Conservation (phyloP, 345 rosid genomes). For the Pistacia integerrima region DNA sequence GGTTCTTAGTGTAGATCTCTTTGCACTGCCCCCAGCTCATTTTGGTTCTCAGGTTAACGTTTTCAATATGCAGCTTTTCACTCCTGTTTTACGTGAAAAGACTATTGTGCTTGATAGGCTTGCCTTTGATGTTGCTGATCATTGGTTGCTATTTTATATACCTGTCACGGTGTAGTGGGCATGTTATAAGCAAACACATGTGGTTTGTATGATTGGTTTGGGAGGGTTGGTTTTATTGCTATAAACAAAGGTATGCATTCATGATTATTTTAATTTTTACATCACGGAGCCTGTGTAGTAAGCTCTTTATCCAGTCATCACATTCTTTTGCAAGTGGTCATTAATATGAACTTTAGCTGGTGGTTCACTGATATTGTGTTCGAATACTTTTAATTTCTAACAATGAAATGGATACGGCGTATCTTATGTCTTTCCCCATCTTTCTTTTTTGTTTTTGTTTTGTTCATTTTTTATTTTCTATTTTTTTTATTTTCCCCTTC, state of each 20-base stretch:
- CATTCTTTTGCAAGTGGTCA: slow-evolving; percentile 19
- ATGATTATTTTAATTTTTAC: slow-evolving; percentile 14
- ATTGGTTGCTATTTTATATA: slow-evolving; percentile 32
- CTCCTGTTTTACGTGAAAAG: slow-evolving; percentile 9
- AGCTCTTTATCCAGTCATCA: slow-evolving; percentile 16
- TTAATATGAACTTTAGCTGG: slow-evolving; percentile 10
- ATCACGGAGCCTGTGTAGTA: slow-evolving; percentile 26
- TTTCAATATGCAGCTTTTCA: neutral
- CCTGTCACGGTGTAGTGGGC: slow-evolving; percentile 40
- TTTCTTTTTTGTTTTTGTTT: slow-evolving; percentile 18
- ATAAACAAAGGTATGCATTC: slow-evolving; percentile 50
- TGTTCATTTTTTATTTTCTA: neutral
- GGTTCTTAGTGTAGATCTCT: slow-evolving; percentile 8
- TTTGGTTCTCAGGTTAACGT: neutral
- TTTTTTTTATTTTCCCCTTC: slow-evolving; percentile 11
- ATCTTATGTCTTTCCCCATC: slow-evolving; percentile 35
- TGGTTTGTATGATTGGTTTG: slow-evolving; percentile 46
- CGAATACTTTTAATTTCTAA: slow-evolving; percentile 15
- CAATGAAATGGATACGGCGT: slow-evolving; percentile 19
- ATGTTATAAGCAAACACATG: slow-evolving; percentile 49
- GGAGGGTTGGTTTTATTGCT: slow-evolving; percentile 41
- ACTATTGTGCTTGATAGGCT: slow-evolving; percentile 14
- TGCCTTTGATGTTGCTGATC: slow-evolving; percentile 22
- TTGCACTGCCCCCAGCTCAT: neutral
- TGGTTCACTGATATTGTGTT: slow-evolving; percentile 9